Evolutionary conservation across 2,329 filamentous ascomycete species (phyloP), one percentile per base, ranked within the genome.

Genomic region (Plectosphaerella plurivora): DNA sequence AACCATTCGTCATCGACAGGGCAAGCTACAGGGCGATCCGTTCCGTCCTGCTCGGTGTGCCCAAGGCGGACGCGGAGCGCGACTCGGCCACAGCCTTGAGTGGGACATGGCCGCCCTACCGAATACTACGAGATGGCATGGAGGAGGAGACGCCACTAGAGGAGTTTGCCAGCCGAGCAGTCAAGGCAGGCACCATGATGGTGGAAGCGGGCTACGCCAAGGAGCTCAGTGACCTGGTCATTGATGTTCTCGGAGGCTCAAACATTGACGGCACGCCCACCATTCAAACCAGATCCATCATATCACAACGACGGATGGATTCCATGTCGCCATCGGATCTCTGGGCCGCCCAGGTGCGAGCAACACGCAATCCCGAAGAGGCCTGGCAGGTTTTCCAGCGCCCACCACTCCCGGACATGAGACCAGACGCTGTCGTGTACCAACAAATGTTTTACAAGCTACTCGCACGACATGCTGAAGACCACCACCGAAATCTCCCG

Each of bases 371-470:
- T 59, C 70, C 77, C 1, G 73, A 79, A 53, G 83, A 87, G 60
- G 83, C 83, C 4, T 87, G 83, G 83, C 71, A 70, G 5, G 66
- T 71, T 44, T 76, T 80, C 53, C 69, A 70, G 53, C 61, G 62
- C 53, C 71, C 71, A 1, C 72, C 70, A 2, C 54, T 55, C 37
- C 54, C 61, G 22, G 67, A 59, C 14, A 57, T 67, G 52, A 60
- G 59, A 25, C 75, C 77, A 3, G 69, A 67, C 4, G 53, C 60
- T 5, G 58, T 67, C 14, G 76, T 85, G 47, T 87, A 84, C 59
- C 71, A 73, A 8, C 79, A 81, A 52, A 82, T 87, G 79, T 81
- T 86, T 56, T 63, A 75, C 51, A 86, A 85, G 60, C 69, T 86
- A 2, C 65, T 73, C 16, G 73, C 70, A 7, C 63, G 60, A 4